phyloP scores from a whole-genome alignment of 2,329 filamentous ascomycete species.

The Scleromitrula shiraiana region DNA sequence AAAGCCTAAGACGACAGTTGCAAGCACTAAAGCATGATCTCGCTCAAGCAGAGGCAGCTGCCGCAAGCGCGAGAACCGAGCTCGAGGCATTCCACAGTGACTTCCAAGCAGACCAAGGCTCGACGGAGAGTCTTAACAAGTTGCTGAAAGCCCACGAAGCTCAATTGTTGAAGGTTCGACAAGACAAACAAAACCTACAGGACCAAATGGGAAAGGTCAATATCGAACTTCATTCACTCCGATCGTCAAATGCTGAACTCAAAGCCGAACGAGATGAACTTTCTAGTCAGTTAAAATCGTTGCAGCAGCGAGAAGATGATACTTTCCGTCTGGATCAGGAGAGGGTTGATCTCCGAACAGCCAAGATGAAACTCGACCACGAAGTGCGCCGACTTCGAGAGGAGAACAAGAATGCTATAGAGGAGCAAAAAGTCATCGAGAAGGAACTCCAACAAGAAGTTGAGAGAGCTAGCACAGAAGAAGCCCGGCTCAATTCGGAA shows the following conservation, averaged over 20 bases:
- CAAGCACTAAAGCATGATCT: slow-evolving; percentile 29
- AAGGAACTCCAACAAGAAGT: slow-evolving; percentile 58
- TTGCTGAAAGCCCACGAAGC: slow-evolving; percentile 50
- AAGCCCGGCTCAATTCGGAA: slow-evolving; percentile 51
- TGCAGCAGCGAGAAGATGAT: slow-evolving; percentile 48
- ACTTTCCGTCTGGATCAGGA: slow-evolving; percentile 59
- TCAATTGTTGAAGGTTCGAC: slow-evolving; percentile 47
- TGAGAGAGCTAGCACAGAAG: slow-evolving; percentile 57
- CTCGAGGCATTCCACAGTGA: slow-evolving; percentile 28
- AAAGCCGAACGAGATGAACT: slow-evolving; percentile 61
- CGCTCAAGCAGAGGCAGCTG: slow-evolving; percentile 23
- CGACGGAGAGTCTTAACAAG: slow-evolving; percentile 44
- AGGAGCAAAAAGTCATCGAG: slow-evolving; percentile 52
- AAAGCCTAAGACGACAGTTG: slow-evolving; percentile 38
- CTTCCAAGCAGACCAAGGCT: slow-evolving; percentile 29
- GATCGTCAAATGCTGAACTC: slow-evolving; percentile 46
- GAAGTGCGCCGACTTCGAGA: slow-evolving; percentile 58
- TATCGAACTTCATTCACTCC: slow-evolving; percentile 51
- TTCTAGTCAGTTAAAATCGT: slow-evolving; percentile 48
- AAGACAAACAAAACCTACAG: slow-evolving; percentile 56
- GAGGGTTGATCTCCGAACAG: slow-evolving; percentile 57
- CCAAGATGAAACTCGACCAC: slow-evolving; percentile 59
- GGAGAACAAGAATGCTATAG: slow-evolving; percentile 49
- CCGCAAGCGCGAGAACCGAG: slow-evolving; percentile 24
- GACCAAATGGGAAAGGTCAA: slow-evolving; percentile 53